phyloP scores from a whole-genome alignment of 2,329 filamentous ascomycete species.

The Stachybotrys elegans region DNA sequence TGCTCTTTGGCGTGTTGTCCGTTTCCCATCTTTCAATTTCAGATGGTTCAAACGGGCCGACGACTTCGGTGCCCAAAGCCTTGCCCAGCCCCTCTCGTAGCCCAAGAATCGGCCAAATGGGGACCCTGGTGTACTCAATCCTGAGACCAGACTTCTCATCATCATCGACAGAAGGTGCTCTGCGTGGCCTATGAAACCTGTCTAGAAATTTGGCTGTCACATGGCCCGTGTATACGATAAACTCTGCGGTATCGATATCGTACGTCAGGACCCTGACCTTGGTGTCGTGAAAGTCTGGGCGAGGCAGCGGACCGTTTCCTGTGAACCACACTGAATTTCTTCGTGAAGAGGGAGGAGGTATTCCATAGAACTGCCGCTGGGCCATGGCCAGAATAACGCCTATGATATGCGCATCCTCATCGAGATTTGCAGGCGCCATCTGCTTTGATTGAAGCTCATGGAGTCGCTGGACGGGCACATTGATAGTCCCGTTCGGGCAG shows the following conservation, averaged over 20 bases:
- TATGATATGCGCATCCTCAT: slow-evolving; percentile 49
- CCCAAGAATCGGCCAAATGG: slow-evolving; percentile 50
- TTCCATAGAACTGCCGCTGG: slow-evolving; percentile 46
- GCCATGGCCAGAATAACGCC: slow-evolving; percentile 53
- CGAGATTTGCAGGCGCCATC: slow-evolving; percentile 40
- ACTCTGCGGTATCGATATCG: slow-evolving; percentile 40
- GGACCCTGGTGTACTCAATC: slow-evolving; percentile 44
- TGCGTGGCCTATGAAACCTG: slow-evolving; percentile 44
- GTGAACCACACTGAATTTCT: slow-evolving; percentile 21
- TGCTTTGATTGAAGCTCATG: slow-evolving; percentile 41
- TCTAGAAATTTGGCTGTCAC: slow-evolving; percentile 44
- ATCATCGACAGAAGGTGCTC: slow-evolving; percentile 23
- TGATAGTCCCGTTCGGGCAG: slow-evolving; percentile 36
- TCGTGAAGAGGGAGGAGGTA: slow-evolving; percentile 12
- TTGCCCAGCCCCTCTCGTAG: slow-evolving; percentile 50
- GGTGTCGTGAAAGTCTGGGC: slow-evolving; percentile 39
- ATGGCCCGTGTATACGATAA: slow-evolving; percentile 48
- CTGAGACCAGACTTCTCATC: slow-evolving; percentile 31
- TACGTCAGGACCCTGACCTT: slow-evolving; percentile 47
- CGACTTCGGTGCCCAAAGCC: slow-evolving; percentile 46
- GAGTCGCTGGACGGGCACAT: slow-evolving; percentile 43
- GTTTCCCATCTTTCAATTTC: slow-evolving; percentile 42
- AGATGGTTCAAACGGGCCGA: slow-evolving; percentile 34
- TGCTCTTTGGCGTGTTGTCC: slow-evolving; percentile 27
- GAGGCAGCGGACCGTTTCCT: slow-evolving; percentile 12